phyloP scores from a whole-genome alignment of 2,329 filamentous ascomycete species.

The Fusarium brachygibbosum region DNA sequence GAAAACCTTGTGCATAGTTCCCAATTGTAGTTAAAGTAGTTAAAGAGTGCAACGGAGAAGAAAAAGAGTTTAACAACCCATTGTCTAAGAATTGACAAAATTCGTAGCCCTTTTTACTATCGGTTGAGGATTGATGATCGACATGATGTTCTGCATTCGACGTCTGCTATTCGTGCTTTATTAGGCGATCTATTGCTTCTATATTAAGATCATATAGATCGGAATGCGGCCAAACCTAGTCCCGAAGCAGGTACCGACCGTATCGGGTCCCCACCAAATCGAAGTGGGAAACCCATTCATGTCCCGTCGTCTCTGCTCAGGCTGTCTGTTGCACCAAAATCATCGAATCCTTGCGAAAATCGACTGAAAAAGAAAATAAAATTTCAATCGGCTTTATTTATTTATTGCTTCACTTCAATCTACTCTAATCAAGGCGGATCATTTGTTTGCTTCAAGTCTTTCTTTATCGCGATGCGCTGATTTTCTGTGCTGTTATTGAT shows the following conservation, averaged over 20 bases:
- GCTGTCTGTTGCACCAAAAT: slow-evolving; percentile 35
- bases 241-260: slow-evolving; percentile 40
- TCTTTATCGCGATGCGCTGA: slow-evolving; percentile 15
- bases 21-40: background rate
- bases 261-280: slow-evolving; percentile 1
- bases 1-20: slow-evolving; percentile 30
- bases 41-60: background rate
- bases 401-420: background rate
- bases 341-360: slow-evolving; percentile 31
- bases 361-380: slow-evolving; percentile 18
- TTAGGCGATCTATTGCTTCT: slow-evolving; percentile 4
- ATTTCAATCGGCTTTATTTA: background rate
- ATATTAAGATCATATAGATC: slow-evolving; percentile 13
- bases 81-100: background rate
- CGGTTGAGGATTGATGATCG: slow-evolving; percentile 20
- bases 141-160: slow-evolving; percentile 24
- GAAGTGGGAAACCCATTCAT: slow-evolving; percentile 11
- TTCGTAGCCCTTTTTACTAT: background rate
- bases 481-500: slow-evolving; percentile 9
- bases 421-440: background rate
- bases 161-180: background rate
- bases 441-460: slow-evolving; percentile 8
- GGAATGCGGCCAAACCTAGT: slow-evolving; percentile 47
- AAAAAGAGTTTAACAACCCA: background rate
- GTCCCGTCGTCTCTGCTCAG: slow-evolving; percentile 8